Conservation (phyloP, 768 basidiomycete genomes). For the Phlegmacium glaucopus region DNA sequence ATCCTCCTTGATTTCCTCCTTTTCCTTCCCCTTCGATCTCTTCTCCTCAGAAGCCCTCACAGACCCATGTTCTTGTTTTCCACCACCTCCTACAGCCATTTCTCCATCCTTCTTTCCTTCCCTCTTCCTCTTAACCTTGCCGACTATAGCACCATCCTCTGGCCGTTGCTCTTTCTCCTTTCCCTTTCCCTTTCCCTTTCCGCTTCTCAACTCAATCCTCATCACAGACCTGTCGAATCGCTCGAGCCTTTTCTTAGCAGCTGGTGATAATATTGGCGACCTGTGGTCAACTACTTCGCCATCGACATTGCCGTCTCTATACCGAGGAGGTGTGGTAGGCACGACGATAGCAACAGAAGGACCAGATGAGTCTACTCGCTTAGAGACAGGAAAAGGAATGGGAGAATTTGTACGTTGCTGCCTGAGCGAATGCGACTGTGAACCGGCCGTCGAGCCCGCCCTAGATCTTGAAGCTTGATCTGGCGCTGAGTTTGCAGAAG, state of each 20-base stretch:
- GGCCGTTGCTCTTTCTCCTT: no score
- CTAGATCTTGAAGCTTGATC: no score
- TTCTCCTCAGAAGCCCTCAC: slow-evolving; percentile 1
- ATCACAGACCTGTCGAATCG: slow-evolving; percentile 9
- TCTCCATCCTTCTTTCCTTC: slow-evolving; percentile 8
- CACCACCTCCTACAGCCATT: slow-evolving; percentile 1
- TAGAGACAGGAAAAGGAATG: no score
- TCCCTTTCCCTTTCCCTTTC: no score
- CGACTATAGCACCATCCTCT: no score
- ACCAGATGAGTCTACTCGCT: no score
- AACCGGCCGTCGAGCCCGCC: no score
- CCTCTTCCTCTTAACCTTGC: slow-evolving; percentile 1
- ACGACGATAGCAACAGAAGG: neutral
- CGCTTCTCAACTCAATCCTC: neutral
- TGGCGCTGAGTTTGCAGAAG: no score
- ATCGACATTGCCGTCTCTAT: no score
- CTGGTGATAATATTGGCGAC: slow-evolving; percentile 5
- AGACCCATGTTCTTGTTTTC: neutral
- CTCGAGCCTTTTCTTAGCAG: slow-evolving; percentile 1
- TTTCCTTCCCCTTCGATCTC: slow-evolving; percentile 5
- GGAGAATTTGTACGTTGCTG: no score
- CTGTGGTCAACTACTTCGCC: no score
- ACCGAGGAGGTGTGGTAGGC: neutral
- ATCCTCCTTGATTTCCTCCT: neutral
- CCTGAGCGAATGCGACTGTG: no score